phyloP scores from a whole-genome alignment of 2,329 filamentous ascomycete species.

The Colletotrichum kahawae region DNA sequence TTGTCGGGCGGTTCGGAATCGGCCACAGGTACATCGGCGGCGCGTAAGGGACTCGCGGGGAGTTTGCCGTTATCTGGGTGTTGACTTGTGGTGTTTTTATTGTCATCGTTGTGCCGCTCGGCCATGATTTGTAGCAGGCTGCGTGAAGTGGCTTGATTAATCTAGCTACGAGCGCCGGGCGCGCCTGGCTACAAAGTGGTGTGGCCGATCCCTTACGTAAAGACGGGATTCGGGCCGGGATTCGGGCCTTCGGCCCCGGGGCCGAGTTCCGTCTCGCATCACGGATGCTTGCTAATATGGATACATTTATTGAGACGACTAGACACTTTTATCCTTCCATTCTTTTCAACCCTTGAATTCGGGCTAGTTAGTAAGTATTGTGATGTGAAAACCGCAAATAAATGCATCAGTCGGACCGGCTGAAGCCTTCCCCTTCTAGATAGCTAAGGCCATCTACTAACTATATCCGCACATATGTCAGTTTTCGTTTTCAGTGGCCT shows the following conservation, averaged over 20 bases:
- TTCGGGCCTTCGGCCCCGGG: too few relatives aligned
- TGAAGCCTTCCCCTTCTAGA: not conserved
- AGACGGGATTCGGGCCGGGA: too few relatives aligned
- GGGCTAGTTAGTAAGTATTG: not conserved
- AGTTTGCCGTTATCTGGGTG: not conserved
- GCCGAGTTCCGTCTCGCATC: too few relatives aligned
- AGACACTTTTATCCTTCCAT: not conserved
- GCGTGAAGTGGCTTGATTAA: too few relatives aligned
- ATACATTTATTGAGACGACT: too few relatives aligned
- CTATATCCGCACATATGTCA: not conserved
- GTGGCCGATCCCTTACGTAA: too few relatives aligned
- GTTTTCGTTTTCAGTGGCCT: not conserved
- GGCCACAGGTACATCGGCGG: not conserved
- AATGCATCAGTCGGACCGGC: too few relatives aligned
- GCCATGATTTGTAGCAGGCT: not conserved
- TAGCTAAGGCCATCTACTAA: not conserved
- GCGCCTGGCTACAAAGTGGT: too few relatives aligned
- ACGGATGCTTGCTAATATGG: too few relatives aligned
- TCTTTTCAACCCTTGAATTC: not conserved
- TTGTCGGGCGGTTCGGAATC: not conserved
- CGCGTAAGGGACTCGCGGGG: not conserved
- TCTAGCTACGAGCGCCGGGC: too few relatives aligned
- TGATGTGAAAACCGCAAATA: too few relatives aligned
- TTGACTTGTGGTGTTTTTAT: not conserved
- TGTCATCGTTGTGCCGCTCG: not conserved